Evolutionary conservation across 371 early-diverging fungal species (phyloP).

Genomic region (Zychaea mexicana): DNA sequence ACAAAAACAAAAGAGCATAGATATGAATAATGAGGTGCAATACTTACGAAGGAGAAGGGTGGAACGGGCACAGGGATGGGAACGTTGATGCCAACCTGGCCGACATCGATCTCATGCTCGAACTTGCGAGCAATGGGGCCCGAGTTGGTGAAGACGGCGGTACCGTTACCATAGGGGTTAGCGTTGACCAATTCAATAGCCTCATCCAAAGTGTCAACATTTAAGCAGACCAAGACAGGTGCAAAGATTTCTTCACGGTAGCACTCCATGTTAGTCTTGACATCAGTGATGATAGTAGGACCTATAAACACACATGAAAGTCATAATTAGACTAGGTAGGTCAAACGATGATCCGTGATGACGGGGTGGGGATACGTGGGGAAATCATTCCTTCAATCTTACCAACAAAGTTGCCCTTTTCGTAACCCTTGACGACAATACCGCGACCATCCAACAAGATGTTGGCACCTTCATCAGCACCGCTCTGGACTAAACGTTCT

Average conservation of each 20-base stretch:
- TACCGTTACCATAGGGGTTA: conserved; percentile 96
- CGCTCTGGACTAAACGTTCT: conserved; percentile 81
- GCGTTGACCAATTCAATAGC: conserved; percentile 90
- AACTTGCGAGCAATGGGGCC: conserved; percentile 92
- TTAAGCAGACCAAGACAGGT: conserved; percentile 87
- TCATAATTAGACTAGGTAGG: neutral
- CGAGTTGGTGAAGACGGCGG: conserved; percentile 93
- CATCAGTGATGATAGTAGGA: conserved; percentile 87
- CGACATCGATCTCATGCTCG: conserved; percentile 88
- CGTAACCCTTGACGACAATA: conserved; percentile 66
- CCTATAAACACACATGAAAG: conserved; percentile 55
- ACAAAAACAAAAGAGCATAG: neutral
- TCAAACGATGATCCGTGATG: neutral
- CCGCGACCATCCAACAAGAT: conserved; percentile 91
- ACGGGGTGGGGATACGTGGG: neutral
- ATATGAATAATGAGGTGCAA: neutral
- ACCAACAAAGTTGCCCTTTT: conserved; percentile 93
- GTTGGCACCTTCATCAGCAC: conserved; percentile 89
- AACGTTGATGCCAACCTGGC: conserved; percentile 91
- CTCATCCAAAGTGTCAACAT: conserved; percentile 88
- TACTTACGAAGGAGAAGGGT: conserved; percentile 85
- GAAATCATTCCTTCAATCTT: conserved; percentile 10
- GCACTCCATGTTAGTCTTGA: conserved; percentile 86
- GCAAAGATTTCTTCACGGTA: conserved; percentile 97
- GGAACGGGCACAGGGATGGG: conserved; percentile 98